phyloP scores from a whole-genome alignment of 169 alveolate species.

The Plasmodium adleri region DNA sequence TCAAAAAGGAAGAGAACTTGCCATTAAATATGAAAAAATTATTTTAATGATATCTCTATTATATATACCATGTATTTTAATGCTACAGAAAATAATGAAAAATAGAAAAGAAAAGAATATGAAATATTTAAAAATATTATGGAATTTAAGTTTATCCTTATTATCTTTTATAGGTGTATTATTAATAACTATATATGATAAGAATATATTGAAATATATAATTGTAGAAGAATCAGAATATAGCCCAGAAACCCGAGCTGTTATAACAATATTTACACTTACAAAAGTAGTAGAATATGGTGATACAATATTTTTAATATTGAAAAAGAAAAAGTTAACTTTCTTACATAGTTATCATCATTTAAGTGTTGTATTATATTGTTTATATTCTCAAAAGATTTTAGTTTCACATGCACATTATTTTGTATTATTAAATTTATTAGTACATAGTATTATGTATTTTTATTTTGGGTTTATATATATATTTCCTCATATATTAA shows the following conservation, averaged over 20 bases:
- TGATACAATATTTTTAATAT: constrained; percentile 79
- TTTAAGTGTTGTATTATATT: constrained; percentile 82
- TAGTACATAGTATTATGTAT: constrained; percentile 84
- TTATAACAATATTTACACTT: constrained; percentile 79
- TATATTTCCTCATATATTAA: constrained; percentile 29
- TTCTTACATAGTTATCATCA: constrained; percentile 85
- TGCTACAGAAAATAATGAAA: constrained; percentile 74
- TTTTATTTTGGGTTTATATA: constrained; percentile 80
- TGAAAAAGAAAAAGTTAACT: constrained; percentile 80
- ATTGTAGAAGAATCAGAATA: constrained; percentile 64
- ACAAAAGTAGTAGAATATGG: constrained; percentile 84
- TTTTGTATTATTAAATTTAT: constrained; percentile 81
- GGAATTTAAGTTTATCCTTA: constrained; percentile 47
- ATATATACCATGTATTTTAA: constrained; percentile 77
- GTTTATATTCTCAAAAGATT: constrained; percentile 82
- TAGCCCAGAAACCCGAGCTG: constrained; percentile 79
- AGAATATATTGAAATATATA: constrained; percentile 19
- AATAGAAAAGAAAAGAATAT: constrained; percentile 54
- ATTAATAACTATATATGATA: constrained; percentile 33
- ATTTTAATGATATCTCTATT: constrained; percentile 64
- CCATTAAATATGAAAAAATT: constrained; percentile 39
- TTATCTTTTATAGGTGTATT: constrained; percentile 44
- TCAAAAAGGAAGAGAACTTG: constrained; percentile 80
- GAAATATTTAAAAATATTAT: constrained; percentile 17
- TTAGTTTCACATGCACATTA: constrained; percentile 82